Conservation (phyloP, 2,329 filamentous ascomycete genomes). For the Pseudogymnoascus sp. region DNA sequence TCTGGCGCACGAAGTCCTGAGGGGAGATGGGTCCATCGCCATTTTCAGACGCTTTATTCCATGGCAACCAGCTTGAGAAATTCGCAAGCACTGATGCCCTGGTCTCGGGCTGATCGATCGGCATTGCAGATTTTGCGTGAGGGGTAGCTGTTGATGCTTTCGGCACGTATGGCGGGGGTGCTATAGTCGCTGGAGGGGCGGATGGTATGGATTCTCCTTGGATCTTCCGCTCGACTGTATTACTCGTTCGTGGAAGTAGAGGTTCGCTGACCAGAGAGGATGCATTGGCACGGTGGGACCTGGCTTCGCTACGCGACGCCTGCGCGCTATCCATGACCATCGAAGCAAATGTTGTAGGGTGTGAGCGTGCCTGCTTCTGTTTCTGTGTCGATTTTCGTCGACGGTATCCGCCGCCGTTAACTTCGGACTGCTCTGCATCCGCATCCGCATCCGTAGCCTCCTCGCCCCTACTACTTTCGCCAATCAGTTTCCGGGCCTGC, state of each 20-base stretch:
- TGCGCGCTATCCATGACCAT: slow-evolving; percentile 37
- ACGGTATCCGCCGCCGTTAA: neutral
- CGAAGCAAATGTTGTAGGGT: slow-evolving; percentile 38
- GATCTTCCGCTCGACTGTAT: slow-evolving; percentile 17
- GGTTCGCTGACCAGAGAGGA: slow-evolving; percentile 46
- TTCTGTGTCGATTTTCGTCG: slow-evolving; percentile 2
- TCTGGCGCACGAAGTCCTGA: slow-evolving; percentile 16
- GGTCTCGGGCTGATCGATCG: slow-evolving; percentile 23
- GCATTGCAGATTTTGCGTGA: slow-evolving; percentile 15
- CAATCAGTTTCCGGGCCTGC: slow-evolving; percentile 32
- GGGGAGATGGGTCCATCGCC: neutral
- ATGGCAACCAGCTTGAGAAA: slow-evolving; percentile 28
- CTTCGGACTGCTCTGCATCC: slow-evolving; percentile 7
- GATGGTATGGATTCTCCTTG: neutral
- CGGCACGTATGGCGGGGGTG: slow-evolving; percentile 6
- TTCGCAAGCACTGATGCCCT: slow-evolving; percentile 24
- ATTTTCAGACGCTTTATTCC: slow-evolving; percentile 15
- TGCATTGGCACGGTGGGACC: slow-evolving; percentile 31
- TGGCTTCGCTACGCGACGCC: slow-evolving; percentile 26
- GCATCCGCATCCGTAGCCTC: slow-evolving; percentile 13
- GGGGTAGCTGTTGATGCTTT: slow-evolving; percentile 11
- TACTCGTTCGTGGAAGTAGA: slow-evolving; percentile 51
- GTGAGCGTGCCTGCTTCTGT: slow-evolving; percentile 26
- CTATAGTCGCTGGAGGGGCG: slow-evolving; percentile 21
- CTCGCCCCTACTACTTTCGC: slow-evolving; percentile 11